These are phyloP conservation scores for Boeremia exigua DNA, from an alignment of 2,329 filamentous ascomycete genomes.

Conservation along the genomic window DNA sequence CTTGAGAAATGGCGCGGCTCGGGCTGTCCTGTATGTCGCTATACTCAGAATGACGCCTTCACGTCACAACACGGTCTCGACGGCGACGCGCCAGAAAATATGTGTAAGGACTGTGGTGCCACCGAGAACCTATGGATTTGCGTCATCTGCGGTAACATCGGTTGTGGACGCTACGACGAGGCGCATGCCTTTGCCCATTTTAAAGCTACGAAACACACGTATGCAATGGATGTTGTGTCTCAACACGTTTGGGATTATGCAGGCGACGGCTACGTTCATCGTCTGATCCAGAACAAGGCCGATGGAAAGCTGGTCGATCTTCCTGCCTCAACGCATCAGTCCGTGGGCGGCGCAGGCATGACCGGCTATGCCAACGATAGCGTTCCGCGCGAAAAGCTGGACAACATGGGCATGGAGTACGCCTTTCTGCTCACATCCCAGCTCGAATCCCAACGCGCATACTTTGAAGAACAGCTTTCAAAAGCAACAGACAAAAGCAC, in stretches of 20 bases:
- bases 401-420: slow-evolving; percentile 89
- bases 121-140: slow-evolving; percentile 92
- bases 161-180: slow-evolving; percentile 91
- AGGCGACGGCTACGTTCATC: slow-evolving; percentile 93
- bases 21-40: slow-evolving; percentile 93
- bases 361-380: slow-evolving; percentile 64
- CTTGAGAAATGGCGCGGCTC: slow-evolving; percentile 94
- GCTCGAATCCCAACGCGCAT: slow-evolving; percentile 87
- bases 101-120: slow-evolving; percentile 83
- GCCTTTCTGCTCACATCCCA: slow-evolving; percentile 92
- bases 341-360: slow-evolving; percentile 43
- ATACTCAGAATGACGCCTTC: slow-evolving; percentile 70
- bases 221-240: slow-evolving; percentile 88
- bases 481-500: slow-evolving; percentile 89
- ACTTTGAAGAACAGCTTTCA: slow-evolving; percentile 91
- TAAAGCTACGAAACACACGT: slow-evolving; percentile 87
- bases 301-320: slow-evolving; percentile 92
- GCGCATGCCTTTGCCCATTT: slow-evolving; percentile 94
- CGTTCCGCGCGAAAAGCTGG: slow-evolving; percentile 73
- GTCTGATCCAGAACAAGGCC: slow-evolving; percentile 90
- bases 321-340: slow-evolving; percentile 58
- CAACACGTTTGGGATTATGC: slow-evolving; percentile 99
- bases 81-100: slow-evolving; percentile 62
- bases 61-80: slow-evolving; percentile 36
- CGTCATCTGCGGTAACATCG: slow-evolving; percentile 88